A percentile compares a stretch with the other conserved stretches of the same genome.
phyloP scores from a whole-genome alignment of 805 yeast species.

The Maudiozyma barnettii region DNA sequence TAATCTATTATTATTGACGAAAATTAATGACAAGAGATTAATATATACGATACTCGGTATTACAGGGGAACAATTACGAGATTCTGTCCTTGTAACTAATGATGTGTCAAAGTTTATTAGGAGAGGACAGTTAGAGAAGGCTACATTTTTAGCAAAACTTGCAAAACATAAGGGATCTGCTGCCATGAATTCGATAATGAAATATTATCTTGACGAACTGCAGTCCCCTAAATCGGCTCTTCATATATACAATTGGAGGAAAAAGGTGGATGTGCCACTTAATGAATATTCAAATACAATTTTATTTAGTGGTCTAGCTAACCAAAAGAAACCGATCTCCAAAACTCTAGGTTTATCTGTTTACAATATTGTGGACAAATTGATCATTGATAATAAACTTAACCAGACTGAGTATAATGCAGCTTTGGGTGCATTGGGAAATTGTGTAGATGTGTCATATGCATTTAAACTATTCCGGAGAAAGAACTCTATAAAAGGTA shows the following conservation, averaged over 20 bases:
- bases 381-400: constrained; percentile 25
- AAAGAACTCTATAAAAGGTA: constrained; percentile 8
- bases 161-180: constrained; percentile 44
- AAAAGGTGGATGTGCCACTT: constrained; percentile 50
- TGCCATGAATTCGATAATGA: constrained; percentile 53
- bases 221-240: constrained; percentile 41
- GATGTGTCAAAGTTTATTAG: constrained; percentile 45
- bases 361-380: constrained; percentile 25
- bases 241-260: constrained; percentile 43
- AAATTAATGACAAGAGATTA: constrained; percentile 36
- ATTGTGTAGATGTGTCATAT: constrained; percentile 31
- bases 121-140: constrained; percentile 43
- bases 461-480: constrained; percentile 33
- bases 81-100: constrained; percentile 45
- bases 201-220: constrained; percentile 35
- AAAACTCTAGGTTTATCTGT: constrained; percentile 29
- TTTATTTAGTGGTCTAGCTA: constrained; percentile 37
- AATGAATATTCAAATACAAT: constrained; percentile 42
- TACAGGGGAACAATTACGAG: constrained; percentile 46
- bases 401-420: constrained; percentile 39
- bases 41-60: constrained; percentile 50
- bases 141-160: constrained; percentile 40
- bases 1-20: constrained; percentile 26
- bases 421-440: constrained; percentile 36
- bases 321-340: constrained; percentile 25